Base-by-base conservation (phyloP, 1,139 yeast species). In the Nakaseomyces delphensis region DNA sequence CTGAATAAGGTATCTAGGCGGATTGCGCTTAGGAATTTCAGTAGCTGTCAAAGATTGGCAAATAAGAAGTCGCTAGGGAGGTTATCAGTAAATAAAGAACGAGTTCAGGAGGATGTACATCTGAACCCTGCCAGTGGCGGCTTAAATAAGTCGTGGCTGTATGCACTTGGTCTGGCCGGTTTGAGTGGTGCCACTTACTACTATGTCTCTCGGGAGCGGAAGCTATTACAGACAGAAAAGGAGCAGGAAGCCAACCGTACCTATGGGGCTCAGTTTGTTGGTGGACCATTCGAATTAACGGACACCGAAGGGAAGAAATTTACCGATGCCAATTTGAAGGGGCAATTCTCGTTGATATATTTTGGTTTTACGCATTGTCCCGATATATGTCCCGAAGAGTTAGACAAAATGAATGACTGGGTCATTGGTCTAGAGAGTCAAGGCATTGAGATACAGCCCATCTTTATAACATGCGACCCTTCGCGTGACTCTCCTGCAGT, bases 291-390 rank as follows among this genome's bases (percentile, higher is more conserved):
- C 63, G 69, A 70, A 42, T 67, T 91, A 49, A 62, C 74, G 3
- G 96, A 87, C 58, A 73, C 76, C 32, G 66, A 87, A 40, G 87
- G 89, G 32, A 66, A 80, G 19, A 65, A 63, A 15, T 91, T 89
- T 61, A 84, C 96, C 1, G 77, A 86, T 24, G 70, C 83, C 46
- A 76, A 89, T 55, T 69, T 91, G 58, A 67, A 74, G 49, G 93
- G 91, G 38, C 79, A 76, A 61, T 91, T 85, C 62, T 76, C 87
- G 10, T 69, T 91, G 43, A 63, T 91, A 14, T 91, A 91, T 64
- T 91, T 91, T 65, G 98, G 98, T 0, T 91, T 91, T 68, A 83
- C 95, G 4, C 89, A 87, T 65, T 91, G 98, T 66, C 98, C 98
- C 6, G 98, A 91, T 64, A 87, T 91, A 42, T 91, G 98, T 64